phyloP scores from a whole-genome alignment of 176 grass and related monocot genomes.

The Tuctoria greenei region DNA sequence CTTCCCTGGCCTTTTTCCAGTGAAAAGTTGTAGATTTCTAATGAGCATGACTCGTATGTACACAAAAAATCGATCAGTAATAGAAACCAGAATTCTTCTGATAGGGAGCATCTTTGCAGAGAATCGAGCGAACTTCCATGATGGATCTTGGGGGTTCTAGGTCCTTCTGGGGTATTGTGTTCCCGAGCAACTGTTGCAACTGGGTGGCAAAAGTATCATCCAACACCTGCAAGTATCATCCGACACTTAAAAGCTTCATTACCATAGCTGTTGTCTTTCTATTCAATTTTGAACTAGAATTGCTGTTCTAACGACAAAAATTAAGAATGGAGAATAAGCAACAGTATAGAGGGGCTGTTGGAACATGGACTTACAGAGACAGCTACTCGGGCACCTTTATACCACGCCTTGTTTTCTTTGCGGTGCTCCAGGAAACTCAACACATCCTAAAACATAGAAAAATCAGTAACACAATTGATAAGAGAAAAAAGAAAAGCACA shows the following conservation, averaged over 20 bases:
- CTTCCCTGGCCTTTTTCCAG: background rate
- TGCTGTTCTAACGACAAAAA: no score
- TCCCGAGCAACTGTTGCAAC: conserved; percentile 86
- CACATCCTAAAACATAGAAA: conserved; percentile 66
- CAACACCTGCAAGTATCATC: conserved; percentile 51
- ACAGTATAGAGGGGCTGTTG: background rate
- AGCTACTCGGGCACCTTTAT: conserved; percentile 77
- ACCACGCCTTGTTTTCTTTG: conserved; percentile 93
- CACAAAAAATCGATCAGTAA: conserved; percentile 49
- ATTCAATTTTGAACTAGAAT: no score
- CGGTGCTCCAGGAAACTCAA: conserved; percentile 85
- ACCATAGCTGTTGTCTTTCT: no score
- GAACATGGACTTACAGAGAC: conserved; percentile 61
- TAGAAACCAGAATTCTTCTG: conserved; percentile 77
- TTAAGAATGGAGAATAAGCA: background rate
- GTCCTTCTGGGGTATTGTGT: conserved; percentile 72
- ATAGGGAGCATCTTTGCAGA: conserved; percentile 84
- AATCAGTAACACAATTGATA: conserved; percentile 22
- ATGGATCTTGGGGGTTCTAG: conserved; percentile 83
- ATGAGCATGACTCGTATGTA: conserved; percentile 24
- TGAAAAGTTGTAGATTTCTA: no score
- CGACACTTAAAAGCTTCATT: background rate
- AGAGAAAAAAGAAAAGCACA: background rate
- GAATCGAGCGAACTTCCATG: conserved; percentile 95
- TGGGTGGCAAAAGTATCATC: conserved; percentile 93